Evolutionary conservation across 2,329 filamentous ascomycete genomes (phyloP), one percentile per base, ranked within the genome.

Genomic region (Microcera coccophila): DNA sequence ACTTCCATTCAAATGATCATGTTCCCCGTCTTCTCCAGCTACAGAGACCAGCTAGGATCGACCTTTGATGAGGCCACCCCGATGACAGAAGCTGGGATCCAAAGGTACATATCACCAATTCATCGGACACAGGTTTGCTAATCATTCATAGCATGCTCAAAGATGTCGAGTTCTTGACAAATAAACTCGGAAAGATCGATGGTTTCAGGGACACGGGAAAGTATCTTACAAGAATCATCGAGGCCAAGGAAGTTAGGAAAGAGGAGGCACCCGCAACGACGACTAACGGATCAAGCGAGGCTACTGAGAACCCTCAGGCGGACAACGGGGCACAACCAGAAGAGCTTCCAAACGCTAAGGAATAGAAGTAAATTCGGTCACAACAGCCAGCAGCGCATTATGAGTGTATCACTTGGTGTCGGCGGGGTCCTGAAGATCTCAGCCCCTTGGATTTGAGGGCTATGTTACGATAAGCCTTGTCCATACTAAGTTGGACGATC

Each of bases 1-100:
- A 75, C 78, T 41, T 84, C 85, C 1, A 83, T 95, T 2, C 75
- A 78, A 41, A 81, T 87, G 69, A 95, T 96, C 57, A 95, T 95
- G 87, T 71, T 75, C 16, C 85, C 87, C 1, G 89, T 96, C 1
- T 94, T 94, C 64, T 73, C 76, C 28, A 88, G 80, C 62, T 95
- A 95, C 64, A 82, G 81, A 57, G 83, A 87, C 43, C 86, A 91
- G 58, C 83, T 93, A 62, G 82, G 84, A 15, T 78, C 76, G 50
- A 84, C 84, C 10, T 83, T 93, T 53, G 69, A 75, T 33, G 81
- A 81, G 31, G 78, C 84, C 17, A 70, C 74, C 20, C 73, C 89
- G 17, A 80, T 76, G 64, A 88, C 81, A 5, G 76, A 81, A 50
- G 69, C 70, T 39, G 89, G 87, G 4, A 82, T 84, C 55, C 75